phyloP scores from a whole-genome alignment of 139 green algal genomes.

The Protoeuglena noctilucae region DNA sequence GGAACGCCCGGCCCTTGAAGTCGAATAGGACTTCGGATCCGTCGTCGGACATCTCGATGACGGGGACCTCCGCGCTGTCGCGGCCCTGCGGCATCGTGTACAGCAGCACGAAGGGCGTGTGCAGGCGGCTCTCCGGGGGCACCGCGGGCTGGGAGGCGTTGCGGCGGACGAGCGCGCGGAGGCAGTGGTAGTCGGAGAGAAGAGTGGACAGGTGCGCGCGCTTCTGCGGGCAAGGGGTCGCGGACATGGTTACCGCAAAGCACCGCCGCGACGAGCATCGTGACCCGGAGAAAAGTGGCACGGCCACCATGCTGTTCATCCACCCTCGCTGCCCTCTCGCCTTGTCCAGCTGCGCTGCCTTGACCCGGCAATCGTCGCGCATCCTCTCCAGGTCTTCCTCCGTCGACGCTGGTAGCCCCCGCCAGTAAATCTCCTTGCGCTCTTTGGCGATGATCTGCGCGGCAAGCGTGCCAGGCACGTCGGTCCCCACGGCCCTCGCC shows the following conservation, averaged over 20 bases:
- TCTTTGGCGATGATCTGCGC: constrained; percentile 3
- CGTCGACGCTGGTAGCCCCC: background rate
- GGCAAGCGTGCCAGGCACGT: too few species aligned
- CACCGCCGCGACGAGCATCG: background rate
- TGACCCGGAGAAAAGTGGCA: too few species aligned
- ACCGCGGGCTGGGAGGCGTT: background rate
- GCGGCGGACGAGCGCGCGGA: background rate
- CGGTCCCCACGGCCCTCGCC: too few species aligned
- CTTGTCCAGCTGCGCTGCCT: background rate
- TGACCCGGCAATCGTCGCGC: background rate
- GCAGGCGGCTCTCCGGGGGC: background rate
- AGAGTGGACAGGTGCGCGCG: background rate
- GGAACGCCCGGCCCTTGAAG: constrained; percentile 42
- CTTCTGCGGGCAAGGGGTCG: background rate
- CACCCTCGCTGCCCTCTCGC: background rate
- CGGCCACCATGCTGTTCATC: background rate
- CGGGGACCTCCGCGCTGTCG: background rate
- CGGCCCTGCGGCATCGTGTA: background rate
- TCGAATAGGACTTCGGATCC: background rate
- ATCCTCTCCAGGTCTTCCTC: background rate
- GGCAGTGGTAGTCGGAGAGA: background rate
- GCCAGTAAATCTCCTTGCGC: background rate
- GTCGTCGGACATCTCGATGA: background rate
- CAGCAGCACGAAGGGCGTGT: background rate
- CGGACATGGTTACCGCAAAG: background rate